Base-by-base conservation (phyloP, 495 filamentous ascomycete species). In the Talaromyces borbonicus region DNA sequence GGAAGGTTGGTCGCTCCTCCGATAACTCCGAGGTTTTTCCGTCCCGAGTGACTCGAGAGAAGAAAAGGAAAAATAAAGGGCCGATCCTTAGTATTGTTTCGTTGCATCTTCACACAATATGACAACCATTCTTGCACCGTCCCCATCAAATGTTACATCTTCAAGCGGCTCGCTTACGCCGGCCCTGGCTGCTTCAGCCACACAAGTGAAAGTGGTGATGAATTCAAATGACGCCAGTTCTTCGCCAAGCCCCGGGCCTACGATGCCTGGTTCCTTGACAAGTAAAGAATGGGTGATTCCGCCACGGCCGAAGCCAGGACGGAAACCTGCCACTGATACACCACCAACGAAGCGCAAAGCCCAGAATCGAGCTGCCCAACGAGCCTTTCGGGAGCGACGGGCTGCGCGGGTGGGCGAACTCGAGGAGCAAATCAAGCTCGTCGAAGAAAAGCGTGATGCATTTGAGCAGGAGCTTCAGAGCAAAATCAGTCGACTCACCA, bases 331-430 rank as follows among this genome's bases (percentile, higher is more conserved):
- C 16, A 90, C 84, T 11, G 88, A 96, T 56, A 88, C 85, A 3
- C 88, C 88, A 9, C 87, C 87, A 2, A 94, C 87, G 29, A 92
- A 94, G 59, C 80, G 90, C 47, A 93, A 94, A 64, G 86, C 85
- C 0, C 90, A 96, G 59, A 96, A 96, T 61, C 75, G 90, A 31
- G 85, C 85, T n/a, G 89, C 90, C 11, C 90, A 96, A 65, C 72
- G 89, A 48, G 86, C 85, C 2, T 95, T 95, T 57, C 75, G 90
- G n/a, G 90, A 96, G 60, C 69, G 88, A 26, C 70, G 87, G 48
- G 87, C 87, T 2, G 85, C 85, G 9, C 81, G 83, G 18, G 87
- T 93, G 3, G 84, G 83, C 33, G 88, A 93, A 60, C 71, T 93
- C 18, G 88, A 93, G 59, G 85, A 93, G 49, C 79, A 87, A 56